Percentiles rank a stretch among this genome's conserved stretches.
Evolutionary conservation across 495 filamentous ascomycete genomes (phyloP).

Genomic region (Cercophora sp.): DNA sequence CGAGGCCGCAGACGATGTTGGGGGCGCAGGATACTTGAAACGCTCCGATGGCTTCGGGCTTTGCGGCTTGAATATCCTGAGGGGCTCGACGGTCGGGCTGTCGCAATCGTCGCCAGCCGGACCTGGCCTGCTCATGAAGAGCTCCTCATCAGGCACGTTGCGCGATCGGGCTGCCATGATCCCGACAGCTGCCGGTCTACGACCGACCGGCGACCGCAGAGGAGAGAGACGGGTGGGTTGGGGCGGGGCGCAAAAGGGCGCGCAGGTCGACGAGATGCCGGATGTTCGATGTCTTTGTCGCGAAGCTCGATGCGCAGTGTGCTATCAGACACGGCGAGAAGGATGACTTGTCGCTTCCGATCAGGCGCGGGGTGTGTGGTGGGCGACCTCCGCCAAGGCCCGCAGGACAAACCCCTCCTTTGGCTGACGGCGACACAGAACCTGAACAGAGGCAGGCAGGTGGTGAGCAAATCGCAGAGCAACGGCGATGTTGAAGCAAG

Average conservation of each 20-base stretch:
- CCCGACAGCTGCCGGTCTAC: no score
- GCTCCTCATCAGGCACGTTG: constrained; percentile 65
- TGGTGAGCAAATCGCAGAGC: constrained; percentile 7
- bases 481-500: constrained; percentile 3
- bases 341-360: no score
- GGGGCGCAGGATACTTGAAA: constrained; percentile 47
- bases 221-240: no score
- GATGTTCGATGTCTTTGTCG: no score
- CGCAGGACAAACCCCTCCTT: constrained; percentile 2
- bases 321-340: no score
- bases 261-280: no score
- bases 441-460: background rate
- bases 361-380: constrained; percentile 7
- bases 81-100: constrained; percentile 73
- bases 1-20: constrained; percentile 37
- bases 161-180: constrained; percentile 44
- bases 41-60: constrained; percentile 49
- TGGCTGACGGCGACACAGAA: background rate
- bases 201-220: no score
- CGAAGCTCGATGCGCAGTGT: no score
- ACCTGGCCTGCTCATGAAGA: constrained; percentile 63
- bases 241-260: no score
- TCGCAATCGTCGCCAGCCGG: constrained; percentile 47
- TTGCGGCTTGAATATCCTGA: constrained; percentile 75
- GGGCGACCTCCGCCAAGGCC: constrained; percentile 12